Evolutionary conservation across 202 grass and related monocot genomes (phyloP).

Genomic region (Hordeum pubiflorum): DNA sequence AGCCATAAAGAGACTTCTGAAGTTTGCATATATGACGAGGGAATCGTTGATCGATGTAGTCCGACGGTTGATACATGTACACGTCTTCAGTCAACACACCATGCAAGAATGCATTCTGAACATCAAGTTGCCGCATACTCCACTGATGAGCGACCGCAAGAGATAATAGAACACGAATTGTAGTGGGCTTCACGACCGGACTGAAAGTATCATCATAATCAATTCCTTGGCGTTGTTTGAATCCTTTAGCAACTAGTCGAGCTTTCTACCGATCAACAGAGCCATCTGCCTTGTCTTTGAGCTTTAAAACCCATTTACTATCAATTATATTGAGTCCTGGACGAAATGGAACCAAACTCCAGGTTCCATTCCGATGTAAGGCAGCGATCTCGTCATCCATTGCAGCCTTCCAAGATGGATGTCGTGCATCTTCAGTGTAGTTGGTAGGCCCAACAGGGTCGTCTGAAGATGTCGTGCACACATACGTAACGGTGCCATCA

Average conservation of each 20-base stretch:
- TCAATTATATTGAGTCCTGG: not conserved
- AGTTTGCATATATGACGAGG: not conserved
- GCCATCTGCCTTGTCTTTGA: not conserved
- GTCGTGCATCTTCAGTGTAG: not conserved
- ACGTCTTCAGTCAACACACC: not conserved
- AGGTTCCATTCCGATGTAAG: not conserved
- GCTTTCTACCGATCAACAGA: not conserved
- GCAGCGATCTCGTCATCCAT: not conserved
- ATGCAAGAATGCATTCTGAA: not conserved
- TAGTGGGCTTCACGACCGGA: not conserved
- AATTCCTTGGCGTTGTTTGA: not conserved
- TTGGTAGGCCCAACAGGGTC: too few species aligned
- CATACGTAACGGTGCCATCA: not conserved
- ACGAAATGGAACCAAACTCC: not conserved
- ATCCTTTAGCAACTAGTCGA: not conserved
- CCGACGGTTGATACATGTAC: not conserved
- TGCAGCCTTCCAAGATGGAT: not conserved
- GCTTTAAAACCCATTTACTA: not conserved
- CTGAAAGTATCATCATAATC: not conserved
- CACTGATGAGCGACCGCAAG: not conserved
- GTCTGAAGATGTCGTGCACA: not conserved
- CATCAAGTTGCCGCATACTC: not conserved
- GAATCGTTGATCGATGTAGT: not conserved
- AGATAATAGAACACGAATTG: not conserved
- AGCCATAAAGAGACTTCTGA: not conserved